Conservation (phyloP, 805 yeast species). For the Saccharomyces paradoxus region DNA sequence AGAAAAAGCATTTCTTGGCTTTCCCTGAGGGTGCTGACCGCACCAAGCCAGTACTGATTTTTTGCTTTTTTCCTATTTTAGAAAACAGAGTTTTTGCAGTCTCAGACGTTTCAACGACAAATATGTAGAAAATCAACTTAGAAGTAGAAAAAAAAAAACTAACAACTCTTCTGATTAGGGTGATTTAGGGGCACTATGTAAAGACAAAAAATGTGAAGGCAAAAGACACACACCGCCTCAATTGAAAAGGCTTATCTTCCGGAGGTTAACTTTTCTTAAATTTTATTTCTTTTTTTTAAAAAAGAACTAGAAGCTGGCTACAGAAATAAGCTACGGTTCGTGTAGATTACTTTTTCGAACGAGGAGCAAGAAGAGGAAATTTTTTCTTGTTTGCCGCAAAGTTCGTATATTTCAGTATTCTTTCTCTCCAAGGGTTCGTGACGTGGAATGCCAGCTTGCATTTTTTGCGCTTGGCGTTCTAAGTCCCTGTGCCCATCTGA, state of each 20-base stretch:
- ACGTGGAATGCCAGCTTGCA: not conserved
- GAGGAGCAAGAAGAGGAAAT: not conserved
- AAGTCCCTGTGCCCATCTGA: not conserved
- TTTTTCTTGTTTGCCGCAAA: not conserved
- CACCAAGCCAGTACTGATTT: not conserved
- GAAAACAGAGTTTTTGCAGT: not conserved
- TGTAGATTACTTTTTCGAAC: not conserved
- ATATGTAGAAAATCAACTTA: not conserved
- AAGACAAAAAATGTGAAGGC: not conserved
- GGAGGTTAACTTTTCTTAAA: not conserved
- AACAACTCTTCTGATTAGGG: not conserved
- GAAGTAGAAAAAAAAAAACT: not conserved
- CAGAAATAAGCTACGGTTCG: not conserved
- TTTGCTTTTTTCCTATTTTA: not conserved
- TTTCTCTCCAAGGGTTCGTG: not conserved
- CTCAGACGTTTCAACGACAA: not conserved
- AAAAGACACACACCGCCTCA: not conserved
- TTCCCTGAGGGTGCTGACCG: not conserved
- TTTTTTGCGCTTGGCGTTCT: not conserved
- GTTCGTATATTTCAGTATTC: not conserved
- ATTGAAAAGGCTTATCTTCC: not conserved
- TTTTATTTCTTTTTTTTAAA: not conserved
- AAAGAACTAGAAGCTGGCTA: not conserved
- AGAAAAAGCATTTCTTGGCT: not conserved
- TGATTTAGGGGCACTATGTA: not conserved